Evolutionary conservation across 768 basidiomycete genomes (phyloP), one percentile per base, ranked within the genome.

Genomic region (Russula compacta): DNA sequence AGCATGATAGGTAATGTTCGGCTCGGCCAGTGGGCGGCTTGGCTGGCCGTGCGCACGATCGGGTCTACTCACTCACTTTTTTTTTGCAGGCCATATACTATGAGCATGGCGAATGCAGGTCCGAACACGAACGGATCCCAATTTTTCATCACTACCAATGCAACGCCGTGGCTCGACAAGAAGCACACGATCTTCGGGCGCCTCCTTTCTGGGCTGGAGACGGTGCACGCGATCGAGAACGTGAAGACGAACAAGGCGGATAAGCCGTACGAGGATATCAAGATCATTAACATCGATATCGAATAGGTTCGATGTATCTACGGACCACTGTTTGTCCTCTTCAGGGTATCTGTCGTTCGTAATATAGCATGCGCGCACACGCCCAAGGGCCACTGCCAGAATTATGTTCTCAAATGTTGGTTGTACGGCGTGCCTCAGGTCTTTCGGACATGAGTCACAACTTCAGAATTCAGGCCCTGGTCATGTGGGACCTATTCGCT

Each of bases 111-210:
- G 8, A 94, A 95, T 68, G 90, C 89, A 6, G 95, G 94, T 4
- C 85, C 91, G 7, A 76, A 74, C 48, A 97, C 95, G 39, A 98
- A 98, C 70, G 95, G 94, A 0, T 94, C 91, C 2, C 95, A 99
- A 70, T 99, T 98, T 78, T 99, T 98, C 77, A 92, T 98, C 71
- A 98, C 95, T 8, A 97, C 94, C 5, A 94, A 86, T 2, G 87
- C 94, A 7, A 92, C 90, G 8, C 91, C 93, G 7, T 95, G 92
- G 92, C 75, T 95, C 64, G 92, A 97, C 73, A 87, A 83, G 72
- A 92, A 91, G 67, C 87, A 90, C 70, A 95, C 92, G 0, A 89
- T 98, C 66, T 98, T 98, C 67, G 95, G 95, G 1, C 83, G 93
- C 24, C 91, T 91, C 12, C 76, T 87, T 39, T 84, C 85, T 4